Conservation (phyloP, 371 early-diverging fungal genomes). For the Lichtheimia hyalospora region DNA sequence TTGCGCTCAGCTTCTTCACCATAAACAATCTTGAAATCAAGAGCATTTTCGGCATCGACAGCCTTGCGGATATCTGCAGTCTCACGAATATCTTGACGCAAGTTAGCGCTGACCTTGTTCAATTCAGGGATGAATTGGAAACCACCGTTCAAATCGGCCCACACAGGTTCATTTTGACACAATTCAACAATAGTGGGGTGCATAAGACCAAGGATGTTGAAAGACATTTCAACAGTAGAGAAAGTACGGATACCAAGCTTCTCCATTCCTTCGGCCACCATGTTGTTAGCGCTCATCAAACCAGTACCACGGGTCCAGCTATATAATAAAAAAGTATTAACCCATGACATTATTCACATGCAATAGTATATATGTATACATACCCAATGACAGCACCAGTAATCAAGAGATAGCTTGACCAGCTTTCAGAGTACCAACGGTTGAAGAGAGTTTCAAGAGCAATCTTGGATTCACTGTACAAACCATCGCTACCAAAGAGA, state of each 20-base stretch:
- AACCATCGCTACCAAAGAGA: slow-evolving; percentile 91
- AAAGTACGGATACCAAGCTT: slow-evolving; percentile 91
- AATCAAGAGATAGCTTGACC: slow-evolving; percentile 87
- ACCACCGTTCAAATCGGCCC: slow-evolving; percentile 95
- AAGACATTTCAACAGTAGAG: slow-evolving; percentile 92
- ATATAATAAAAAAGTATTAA: slow-evolving; percentile 8
- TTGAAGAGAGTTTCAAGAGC: slow-evolving; percentile 89
- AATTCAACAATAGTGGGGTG: slow-evolving; percentile 83
- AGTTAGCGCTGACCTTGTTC: slow-evolving; percentile 69
- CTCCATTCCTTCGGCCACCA: slow-evolving; percentile 91
- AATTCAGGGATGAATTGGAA: slow-evolving; percentile 83
- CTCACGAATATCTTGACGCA: slow-evolving; percentile 80
- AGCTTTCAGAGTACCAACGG: slow-evolving; percentile 92
- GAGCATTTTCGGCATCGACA: slow-evolving; percentile 72
- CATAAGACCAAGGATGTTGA: slow-evolving; percentile 90
- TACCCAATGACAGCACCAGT: slow-evolving; percentile 93
- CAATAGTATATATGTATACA: slow-evolving; percentile 5
- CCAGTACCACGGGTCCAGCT: slow-evolving; percentile 97
- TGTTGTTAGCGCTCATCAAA: slow-evolving; percentile 91
- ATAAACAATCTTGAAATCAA: slow-evolving; percentile 78
- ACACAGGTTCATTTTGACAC: slow-evolving; percentile 82
- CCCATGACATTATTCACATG: neutral
- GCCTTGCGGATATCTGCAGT: slow-evolving; percentile 88
- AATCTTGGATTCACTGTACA: slow-evolving; percentile 94
- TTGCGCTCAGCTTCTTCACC: slow-evolving; percentile 76